phyloP scores from a whole-genome alignment of 2,329 filamentous ascomycete species.

The Xylariaceae sp. region DNA sequence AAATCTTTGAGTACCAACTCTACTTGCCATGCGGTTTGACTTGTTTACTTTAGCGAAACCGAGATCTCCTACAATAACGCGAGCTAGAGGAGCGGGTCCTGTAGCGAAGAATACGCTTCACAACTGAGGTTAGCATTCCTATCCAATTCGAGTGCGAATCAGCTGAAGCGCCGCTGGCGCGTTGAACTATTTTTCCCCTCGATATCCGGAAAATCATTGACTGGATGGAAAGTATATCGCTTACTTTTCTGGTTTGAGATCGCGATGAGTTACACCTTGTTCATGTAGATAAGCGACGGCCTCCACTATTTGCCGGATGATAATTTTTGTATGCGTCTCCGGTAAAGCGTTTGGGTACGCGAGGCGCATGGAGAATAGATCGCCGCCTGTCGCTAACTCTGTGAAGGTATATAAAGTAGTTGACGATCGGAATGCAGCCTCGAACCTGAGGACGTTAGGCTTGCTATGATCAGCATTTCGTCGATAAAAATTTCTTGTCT shows the following conservation, averaged over 20 bases:
- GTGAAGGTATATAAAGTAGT: conserved; percentile 53
- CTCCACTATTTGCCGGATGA: conserved; percentile 46
- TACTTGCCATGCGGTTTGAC: conserved; percentile 41
- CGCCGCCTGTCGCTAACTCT: conserved; percentile 53
- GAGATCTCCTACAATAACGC: conserved; percentile 51
- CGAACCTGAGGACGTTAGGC: conserved; percentile 53
- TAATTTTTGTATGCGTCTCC: conserved; percentile 43
- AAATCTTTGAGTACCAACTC: conserved; percentile 45
- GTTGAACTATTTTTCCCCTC: too few relatives aligned
- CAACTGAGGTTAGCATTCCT: background rate
- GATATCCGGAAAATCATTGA: too few relatives aligned
- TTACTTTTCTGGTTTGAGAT: conserved; percentile 47
- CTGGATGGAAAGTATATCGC: background rate
- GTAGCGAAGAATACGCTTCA: conserved; percentile 47
- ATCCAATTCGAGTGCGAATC: background rate
- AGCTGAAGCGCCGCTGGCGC: background rate
- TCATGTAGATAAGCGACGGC: conserved; percentile 46
- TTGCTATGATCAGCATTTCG: conserved; percentile 27
- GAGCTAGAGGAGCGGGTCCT: conserved; percentile 41
- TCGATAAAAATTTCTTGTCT: background rate
- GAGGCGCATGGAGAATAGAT: conserved; percentile 48
- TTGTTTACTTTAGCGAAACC: conserved; percentile 44
- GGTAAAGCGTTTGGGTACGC: conserved; percentile 24
- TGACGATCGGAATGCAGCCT: conserved; percentile 47
- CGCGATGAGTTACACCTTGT: conserved; percentile 49